Conservation (phyloP, 2,329 filamentous ascomycete species). For the Penicillium sp. region DNA sequence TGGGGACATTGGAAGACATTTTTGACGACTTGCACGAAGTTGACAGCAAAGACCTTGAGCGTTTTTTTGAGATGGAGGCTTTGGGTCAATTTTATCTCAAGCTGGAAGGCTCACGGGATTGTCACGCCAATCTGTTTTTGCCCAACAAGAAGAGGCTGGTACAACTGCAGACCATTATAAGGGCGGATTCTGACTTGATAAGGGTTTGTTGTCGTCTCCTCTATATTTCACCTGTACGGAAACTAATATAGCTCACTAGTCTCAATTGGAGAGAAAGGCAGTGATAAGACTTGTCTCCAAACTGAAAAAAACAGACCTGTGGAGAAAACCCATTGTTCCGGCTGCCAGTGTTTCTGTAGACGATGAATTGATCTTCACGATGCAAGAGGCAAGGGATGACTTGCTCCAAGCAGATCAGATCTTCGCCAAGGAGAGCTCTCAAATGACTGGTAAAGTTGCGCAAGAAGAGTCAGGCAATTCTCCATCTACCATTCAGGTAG, state of each 20-base stretch:
- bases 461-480: background rate
- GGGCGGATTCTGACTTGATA: background rate
- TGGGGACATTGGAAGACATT: background rate
- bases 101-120: background rate
- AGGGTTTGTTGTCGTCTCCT: background rate
- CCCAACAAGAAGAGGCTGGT: background rate
- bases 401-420: background rate
- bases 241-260: background rate
- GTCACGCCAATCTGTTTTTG: background rate
- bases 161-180: background rate
- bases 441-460: background rate
- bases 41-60: background rate
- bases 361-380: constrained; percentile 3
- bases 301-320: background rate
- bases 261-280: background rate
- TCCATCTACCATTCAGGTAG: background rate
- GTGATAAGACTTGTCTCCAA: background rate
- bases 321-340: background rate
- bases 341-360: background rate
- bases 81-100: background rate
- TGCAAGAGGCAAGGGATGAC: background rate
- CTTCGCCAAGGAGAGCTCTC: background rate
- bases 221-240: background rate
- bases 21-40: background rate
- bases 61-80: background rate